phyloP scores from a whole-genome alignment of 2,329 filamentous ascomycete genomes.

The Keithomyces neogunnii region DNA sequence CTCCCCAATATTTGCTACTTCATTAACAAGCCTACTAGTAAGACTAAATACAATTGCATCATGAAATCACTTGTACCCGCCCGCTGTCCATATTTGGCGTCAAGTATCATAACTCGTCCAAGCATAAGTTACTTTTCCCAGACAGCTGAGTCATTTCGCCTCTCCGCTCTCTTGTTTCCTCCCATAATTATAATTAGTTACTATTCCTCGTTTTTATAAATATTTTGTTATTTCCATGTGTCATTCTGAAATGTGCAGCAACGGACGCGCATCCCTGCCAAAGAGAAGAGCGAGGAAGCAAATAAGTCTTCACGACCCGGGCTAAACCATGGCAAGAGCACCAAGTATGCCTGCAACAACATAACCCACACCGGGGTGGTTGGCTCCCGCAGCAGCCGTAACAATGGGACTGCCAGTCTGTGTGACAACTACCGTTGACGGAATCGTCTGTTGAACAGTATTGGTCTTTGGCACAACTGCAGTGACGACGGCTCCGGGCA shows the following conservation, averaged over 20 bases:
- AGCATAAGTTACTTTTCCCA: slow-evolving; percentile 1
- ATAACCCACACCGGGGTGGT: slow-evolving; percentile 25
- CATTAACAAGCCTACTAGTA: neutral
- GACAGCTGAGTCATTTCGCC: neutral
- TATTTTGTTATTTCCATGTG: neutral
- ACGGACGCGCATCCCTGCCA: too few relatives aligned
- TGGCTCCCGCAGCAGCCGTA: slow-evolving; percentile 14
- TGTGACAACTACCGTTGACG: slow-evolving; percentile 15
- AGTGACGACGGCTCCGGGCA: slow-evolving; percentile 27
- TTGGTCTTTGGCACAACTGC: slow-evolving; percentile 29
- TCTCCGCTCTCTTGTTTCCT: neutral
- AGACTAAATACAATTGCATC: neutral
- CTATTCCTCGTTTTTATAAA: neutral
- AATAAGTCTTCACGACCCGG: neutral
- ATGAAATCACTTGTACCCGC: neutral
- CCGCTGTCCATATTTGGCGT: slow-evolving; percentile 3
- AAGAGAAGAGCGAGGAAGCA: neutral
- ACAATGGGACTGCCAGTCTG: slow-evolving; percentile 9
- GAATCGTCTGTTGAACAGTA: slow-evolving; percentile 12
- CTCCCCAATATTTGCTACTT: neutral
- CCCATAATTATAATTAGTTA: neutral
- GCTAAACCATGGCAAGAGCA: slow-evolving; percentile 9
- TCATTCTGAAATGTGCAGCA: neutral
- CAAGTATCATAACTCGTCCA: neutral
- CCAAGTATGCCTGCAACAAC: slow-evolving; percentile 13